These are phyloP conservation scores for Hanseniaspora guilliermondii DNA, from an alignment of 805 yeast genomes.

Conservation along the genomic window DNA sequence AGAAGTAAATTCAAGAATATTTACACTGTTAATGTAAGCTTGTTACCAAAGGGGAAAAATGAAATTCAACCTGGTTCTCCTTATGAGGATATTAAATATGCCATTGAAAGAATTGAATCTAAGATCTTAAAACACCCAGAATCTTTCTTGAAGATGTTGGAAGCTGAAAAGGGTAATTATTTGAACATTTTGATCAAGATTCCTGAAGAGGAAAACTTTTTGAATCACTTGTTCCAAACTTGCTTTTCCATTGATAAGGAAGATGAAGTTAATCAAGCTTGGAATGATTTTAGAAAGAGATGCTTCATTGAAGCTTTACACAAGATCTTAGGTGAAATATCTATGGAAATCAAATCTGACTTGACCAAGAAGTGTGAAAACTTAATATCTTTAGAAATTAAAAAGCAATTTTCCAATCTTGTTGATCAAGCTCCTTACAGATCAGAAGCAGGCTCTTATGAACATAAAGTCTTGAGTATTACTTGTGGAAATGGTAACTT, in stretches of 20 bases:
- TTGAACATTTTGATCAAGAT: constrained; percentile 49
- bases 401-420: constrained; percentile 54
- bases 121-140: constrained; percentile 70
- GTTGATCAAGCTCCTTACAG: constrained; percentile 94
- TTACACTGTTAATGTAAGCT: constrained; percentile 56
- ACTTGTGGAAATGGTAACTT: constrained; percentile 78
- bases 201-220: constrained; percentile 29
- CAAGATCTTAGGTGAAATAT: constrained; percentile 52
- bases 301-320: constrained; percentile 58
- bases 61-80: constrained; percentile 71
- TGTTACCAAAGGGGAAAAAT: constrained; percentile 72
- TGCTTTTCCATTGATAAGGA: constrained; percentile 66
- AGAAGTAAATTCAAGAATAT: constrained; percentile 50
- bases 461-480: constrained; percentile 71
- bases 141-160: constrained; percentile 73
- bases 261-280: constrained; percentile 58
- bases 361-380: constrained; percentile 66
- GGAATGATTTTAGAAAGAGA: constrained; percentile 67
- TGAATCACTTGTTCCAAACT: constrained; percentile 37
- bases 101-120: constrained; percentile 64
- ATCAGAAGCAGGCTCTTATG: constrained; percentile 64
- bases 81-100: constrained; percentile 83
- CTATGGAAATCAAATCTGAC: constrained; percentile 70
- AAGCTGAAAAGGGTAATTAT: constrained; percentile 74
- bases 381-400: constrained; percentile 52